These are phyloP conservation scores for Aspergillus thermomutatus DNA, from an alignment of 2,329 filamentous ascomycete species.

Conservation along the genomic window DNA sequence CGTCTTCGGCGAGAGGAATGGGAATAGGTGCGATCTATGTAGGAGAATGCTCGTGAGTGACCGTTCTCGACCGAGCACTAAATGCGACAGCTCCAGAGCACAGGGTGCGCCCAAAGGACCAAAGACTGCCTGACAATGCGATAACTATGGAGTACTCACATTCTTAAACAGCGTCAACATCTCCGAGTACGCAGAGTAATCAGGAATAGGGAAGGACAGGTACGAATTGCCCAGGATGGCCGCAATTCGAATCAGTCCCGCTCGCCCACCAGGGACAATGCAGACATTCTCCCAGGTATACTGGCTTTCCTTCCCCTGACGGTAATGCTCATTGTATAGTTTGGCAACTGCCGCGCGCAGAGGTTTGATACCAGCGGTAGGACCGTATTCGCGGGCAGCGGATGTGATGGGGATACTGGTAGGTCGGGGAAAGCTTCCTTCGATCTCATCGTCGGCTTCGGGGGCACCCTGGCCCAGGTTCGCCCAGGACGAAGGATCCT, in stretches of 20 bases:
- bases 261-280: slow-evolving; percentile 89
- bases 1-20: slow-evolving; percentile 76
- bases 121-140: not conserved
- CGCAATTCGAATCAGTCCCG: slow-evolving; percentile 89
- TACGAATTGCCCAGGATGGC: slow-evolving; percentile 91
- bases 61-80: not conserved
- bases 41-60: not conserved
- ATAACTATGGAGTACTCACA: slow-evolving; percentile 24
- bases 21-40: slow-evolving; percentile 77
- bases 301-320: slow-evolving; percentile 78
- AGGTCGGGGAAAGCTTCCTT: slow-evolving; percentile 82
- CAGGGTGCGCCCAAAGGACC: too few species aligned
- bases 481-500: slow-evolving; percentile 80
- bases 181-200: slow-evolving; percentile 97
- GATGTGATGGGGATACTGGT: slow-evolving; percentile 73
- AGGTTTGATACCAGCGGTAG: slow-evolving; percentile 89
- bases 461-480: slow-evolving; percentile 93
- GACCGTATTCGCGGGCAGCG: slow-evolving; percentile 82
- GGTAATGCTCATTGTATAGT: slow-evolving; percentile 90
- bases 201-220: slow-evolving; percentile 87
- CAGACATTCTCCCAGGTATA: slow-evolving; percentile 98
- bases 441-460: slow-evolving; percentile 89
- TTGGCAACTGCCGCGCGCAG: slow-evolving; percentile 83
- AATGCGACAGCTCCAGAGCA: too few species aligned
- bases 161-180: slow-evolving; percentile 96